Conservation (phyloP, 305 asterid genomes). For the Coffea humblotiana region DNA sequence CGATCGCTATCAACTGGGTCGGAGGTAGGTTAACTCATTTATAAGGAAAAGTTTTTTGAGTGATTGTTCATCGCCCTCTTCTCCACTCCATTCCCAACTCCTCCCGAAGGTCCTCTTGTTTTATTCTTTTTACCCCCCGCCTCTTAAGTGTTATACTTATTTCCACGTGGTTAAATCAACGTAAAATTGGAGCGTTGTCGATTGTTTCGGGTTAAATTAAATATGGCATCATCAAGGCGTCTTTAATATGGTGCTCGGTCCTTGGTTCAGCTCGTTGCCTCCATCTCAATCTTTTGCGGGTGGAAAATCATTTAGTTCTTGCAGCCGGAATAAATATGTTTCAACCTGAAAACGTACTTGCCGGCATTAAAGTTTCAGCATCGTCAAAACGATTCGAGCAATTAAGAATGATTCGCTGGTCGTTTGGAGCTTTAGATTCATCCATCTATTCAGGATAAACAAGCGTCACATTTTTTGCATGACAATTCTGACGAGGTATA, state of each 20-base stretch:
- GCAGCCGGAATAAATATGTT: not conserved
- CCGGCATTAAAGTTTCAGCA: not conserved
- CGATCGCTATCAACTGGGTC: not conserved
- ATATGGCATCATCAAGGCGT: too few relatives aligned
- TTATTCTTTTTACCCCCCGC: too few relatives aligned
- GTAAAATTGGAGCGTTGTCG: not conserved
- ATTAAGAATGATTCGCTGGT: not conserved
- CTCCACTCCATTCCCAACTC: not conserved
- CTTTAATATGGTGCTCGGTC: not conserved
- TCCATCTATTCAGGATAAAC: too few relatives aligned
- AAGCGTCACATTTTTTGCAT: too few relatives aligned
- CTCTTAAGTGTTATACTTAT: not conserved
- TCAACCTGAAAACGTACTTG: too few relatives aligned
- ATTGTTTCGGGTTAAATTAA: too few relatives aligned
- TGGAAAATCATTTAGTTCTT: not conserved
- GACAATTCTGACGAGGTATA: not conserved
- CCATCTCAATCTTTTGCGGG: not conserved
- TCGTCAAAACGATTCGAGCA: not conserved
- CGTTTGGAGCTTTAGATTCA: not conserved
- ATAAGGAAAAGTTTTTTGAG: not conserved
- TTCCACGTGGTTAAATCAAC: not conserved
- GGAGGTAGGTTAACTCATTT: not conserved
- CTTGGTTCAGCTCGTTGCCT: not conserved
- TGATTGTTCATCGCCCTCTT: not conserved
- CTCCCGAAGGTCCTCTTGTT: not conserved